Percentiles rank a stretch among this genome's conserved stretches.
phyloP scores from a whole-genome alignment of 306 rosid genomes.

The Cucurbita pepo region DNA sequence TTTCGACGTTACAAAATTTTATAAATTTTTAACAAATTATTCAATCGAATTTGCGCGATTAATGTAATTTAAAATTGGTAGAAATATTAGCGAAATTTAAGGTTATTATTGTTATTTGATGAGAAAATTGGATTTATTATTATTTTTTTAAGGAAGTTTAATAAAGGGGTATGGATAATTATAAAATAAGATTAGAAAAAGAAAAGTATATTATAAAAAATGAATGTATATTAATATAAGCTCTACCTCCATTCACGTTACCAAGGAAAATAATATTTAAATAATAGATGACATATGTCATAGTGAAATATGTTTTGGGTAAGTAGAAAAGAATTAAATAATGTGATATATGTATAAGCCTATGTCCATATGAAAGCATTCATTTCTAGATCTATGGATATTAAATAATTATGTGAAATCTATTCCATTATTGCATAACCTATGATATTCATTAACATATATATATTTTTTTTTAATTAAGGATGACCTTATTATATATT shows the following conservation, averaged over 20 bases:
- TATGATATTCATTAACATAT: not conserved
- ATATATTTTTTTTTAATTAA: not conserved
- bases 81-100: too few relatives aligned
- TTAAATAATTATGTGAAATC: not conserved
- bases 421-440: constrained; percentile 1
- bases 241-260: constrained; percentile 25
- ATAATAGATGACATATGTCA: constrained; percentile 1
- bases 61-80: too few relatives aligned
- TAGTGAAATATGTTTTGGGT: not conserved
- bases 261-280: not conserved
- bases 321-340: not conserved
- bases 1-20: too few relatives aligned
- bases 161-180: not conserved
- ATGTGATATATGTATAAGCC: not conserved
- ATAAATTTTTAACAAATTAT: too few relatives aligned
- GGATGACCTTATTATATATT: not conserved
- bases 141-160: not conserved
- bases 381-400: constrained; percentile 5
- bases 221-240: not conserved
- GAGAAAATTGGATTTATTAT: not conserved
- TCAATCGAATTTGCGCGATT: too few relatives aligned
- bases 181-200: not conserved
- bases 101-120: too few relatives aligned
- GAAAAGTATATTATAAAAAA: not conserved
- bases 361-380: constrained; percentile 2